Percentiles rank a stretch among this genome's conserved stretches.
Evolutionary conservation across 345 rosid species (phyloP).

Genomic region (Eucalyptus tenuipes): DNA sequence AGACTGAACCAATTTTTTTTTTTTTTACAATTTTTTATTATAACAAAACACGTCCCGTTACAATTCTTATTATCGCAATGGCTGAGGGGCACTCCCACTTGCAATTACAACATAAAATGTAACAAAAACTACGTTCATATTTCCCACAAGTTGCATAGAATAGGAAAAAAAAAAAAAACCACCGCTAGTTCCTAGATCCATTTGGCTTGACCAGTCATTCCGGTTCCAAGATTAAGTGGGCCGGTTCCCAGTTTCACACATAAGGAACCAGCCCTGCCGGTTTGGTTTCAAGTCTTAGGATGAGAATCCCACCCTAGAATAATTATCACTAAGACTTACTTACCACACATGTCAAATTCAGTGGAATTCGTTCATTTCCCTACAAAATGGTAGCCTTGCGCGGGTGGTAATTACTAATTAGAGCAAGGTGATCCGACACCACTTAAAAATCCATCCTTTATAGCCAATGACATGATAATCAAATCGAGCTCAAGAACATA

Average conservation of each 20-base stretch:
- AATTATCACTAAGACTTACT: background rate
- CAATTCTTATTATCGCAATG: background rate
- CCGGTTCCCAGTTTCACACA: rapidly evolving
- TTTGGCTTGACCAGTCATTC: rapidly evolving
- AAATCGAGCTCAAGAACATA: background rate
- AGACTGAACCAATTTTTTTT: too few species aligned
- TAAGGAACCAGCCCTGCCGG: rapidly evolving
- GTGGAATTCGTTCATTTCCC: background rate
- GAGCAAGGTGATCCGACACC: background rate
- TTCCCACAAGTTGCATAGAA: background rate
- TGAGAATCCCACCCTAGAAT: background rate
- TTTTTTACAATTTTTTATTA: too few species aligned
- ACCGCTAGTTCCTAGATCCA: rapidly evolving
- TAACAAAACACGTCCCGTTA: background rate
- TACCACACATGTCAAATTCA: background rate
- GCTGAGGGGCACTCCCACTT: background rate
- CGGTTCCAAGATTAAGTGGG: background rate
- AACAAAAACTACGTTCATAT: background rate
- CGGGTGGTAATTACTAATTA: background rate
- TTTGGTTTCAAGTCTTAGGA: too few species aligned
- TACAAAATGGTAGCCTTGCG: background rate
- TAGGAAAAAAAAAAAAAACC: background rate
- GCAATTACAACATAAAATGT: background rate
- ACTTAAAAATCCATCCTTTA: background rate
- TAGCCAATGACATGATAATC: background rate